Percentiles rank a stretch among this genome's conserved stretches.
phyloP scores from a whole-genome alignment of 2,329 filamentous ascomycete species.

The Nemania abortiva region DNA sequence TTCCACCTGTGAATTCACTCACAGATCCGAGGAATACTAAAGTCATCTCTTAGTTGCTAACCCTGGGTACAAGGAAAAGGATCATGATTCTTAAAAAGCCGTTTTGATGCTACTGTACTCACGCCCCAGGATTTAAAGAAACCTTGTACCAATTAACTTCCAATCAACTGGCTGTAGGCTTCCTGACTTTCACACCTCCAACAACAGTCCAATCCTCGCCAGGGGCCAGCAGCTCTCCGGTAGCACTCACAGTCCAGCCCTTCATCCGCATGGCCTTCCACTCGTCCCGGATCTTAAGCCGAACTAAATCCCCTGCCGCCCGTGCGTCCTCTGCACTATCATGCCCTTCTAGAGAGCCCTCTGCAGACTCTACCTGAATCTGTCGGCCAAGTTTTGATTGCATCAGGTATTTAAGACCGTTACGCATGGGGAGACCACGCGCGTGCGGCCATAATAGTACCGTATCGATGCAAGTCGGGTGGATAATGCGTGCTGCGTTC shows the following conservation, averaged over 20 bases:
- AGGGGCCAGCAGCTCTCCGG: slow-evolving; percentile 61
- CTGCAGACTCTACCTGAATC: slow-evolving; percentile 77
- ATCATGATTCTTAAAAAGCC: neutral
- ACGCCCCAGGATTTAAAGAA: neutral
- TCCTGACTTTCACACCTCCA: slow-evolving; percentile 41
- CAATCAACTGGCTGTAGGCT: slow-evolving; percentile 7
- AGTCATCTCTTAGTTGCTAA: neutral
- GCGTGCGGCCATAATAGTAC: slow-evolving; percentile 85
- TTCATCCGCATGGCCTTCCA: slow-evolving; percentile 75
- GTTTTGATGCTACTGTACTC: neutral
- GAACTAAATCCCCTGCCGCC: slow-evolving; percentile 87
- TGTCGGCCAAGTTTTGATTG: slow-evolving; percentile 75
- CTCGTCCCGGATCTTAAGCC: slow-evolving; percentile 74
- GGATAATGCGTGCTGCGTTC: slow-evolving; percentile 85
- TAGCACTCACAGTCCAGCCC: slow-evolving; percentile 72
- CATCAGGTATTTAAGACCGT: slow-evolving; percentile 81
- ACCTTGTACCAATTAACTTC: neutral
- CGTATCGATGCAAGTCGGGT: slow-evolving; percentile 87
- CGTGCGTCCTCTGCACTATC: slow-evolving; percentile 93
- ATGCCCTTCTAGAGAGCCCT: slow-evolving; percentile 71
- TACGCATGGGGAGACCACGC: slow-evolving; percentile 79
- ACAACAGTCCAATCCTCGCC: slow-evolving; percentile 43
- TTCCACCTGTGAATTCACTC: neutral
- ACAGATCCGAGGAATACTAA: neutral
- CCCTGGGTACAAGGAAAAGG: neutral